Evolutionary conservation across 2,329 filamentous ascomycete genomes (phyloP).

Genomic region (Pseudogymnoascus sp.): DNA sequence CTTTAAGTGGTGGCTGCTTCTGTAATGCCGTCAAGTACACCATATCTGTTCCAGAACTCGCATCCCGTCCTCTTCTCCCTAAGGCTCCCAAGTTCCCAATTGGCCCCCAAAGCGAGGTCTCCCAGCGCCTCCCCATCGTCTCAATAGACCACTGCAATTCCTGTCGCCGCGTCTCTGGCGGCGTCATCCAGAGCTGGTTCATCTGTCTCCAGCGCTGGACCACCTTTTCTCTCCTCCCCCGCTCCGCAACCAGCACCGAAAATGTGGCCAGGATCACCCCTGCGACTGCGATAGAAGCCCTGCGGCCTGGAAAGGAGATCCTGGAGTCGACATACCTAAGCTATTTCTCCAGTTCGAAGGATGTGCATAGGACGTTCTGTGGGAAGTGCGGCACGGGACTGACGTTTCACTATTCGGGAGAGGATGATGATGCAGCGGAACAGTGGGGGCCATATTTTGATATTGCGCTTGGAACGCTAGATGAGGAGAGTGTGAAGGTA

Average conservation of each 20-base stretch:
- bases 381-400: constrained; percentile 25
- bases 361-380: constrained; percentile 25
- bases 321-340: constrained; percentile 14
- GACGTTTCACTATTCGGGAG: constrained; percentile 19
- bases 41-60: constrained; percentile 21
- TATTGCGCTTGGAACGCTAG: constrained; percentile 23
- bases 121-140: constrained; percentile 20
- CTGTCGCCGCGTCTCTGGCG: constrained; percentile 22
- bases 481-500: constrained; percentile 19
- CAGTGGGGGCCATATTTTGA: constrained; percentile 17
- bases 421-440: constrained; percentile 7
- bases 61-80: constrained; percentile 15
- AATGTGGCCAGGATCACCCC: constrained; percentile 3
- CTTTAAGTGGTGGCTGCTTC: constrained; percentile 25
- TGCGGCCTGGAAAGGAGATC: constrained; percentile 13
- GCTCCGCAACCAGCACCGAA: neutral
- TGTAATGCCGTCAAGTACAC: constrained; percentile 26
- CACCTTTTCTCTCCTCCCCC: constrained; percentile 19
- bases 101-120: constrained; percentile 15
- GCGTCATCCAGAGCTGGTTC: constrained; percentile 24
- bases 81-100: constrained; percentile 1
- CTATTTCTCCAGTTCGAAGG: constrained; percentile 19
- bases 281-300: neutral
- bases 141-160: constrained; percentile 25
- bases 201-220: constrained; percentile 25